Percentiles rank a stretch among this genome's conserved stretches.
phyloP scores from a whole-genome alignment of 148 eudicot species.

The Suaeda aralocaspica region DNA sequence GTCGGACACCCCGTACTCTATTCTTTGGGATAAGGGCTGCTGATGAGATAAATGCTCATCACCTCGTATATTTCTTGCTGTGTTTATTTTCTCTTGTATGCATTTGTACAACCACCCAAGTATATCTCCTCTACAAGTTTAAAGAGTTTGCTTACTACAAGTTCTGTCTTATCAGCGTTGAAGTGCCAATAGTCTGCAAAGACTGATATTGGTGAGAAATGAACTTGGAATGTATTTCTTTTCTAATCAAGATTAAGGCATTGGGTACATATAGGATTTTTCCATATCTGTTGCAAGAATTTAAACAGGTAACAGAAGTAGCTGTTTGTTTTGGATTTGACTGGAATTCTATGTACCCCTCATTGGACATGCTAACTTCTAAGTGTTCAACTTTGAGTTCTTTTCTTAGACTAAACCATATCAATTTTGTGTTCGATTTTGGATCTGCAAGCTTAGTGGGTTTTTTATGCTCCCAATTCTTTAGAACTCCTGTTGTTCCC shows the following conservation, averaged over 20 bases:
- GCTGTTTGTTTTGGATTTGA: conserved; percentile 18
- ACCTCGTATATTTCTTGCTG: conserved; percentile 16
- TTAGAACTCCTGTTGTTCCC: conserved; percentile 22
- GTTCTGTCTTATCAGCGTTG: neutral
- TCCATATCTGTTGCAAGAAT: conserved; percentile 11
- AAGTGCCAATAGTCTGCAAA: conserved; percentile 5
- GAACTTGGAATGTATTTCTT: conserved; percentile 12
- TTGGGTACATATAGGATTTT: conserved; percentile 13
- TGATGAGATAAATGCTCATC: conserved; percentile 12
- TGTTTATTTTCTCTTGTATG: conserved; percentile 9
- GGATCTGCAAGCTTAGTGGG: conserved; percentile 19
- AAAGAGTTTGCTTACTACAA: conserved; percentile 7
- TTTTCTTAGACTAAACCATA: neutral
- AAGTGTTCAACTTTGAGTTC: neutral
- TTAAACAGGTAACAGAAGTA: conserved; percentile 14
- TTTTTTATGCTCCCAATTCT: conserved; percentile 17
- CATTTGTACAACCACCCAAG: conserved; percentile 5
- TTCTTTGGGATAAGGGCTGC: conserved; percentile 2
- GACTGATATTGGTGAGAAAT: conserved; percentile 9
- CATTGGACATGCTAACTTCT: conserved; percentile 20
- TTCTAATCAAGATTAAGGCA: conserved; percentile 9
- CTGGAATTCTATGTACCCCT: conserved; percentile 5
- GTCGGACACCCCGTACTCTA: neutral
- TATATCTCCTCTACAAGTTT: conserved; percentile 7
- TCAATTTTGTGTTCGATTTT: conserved; percentile 20